Evolutionary conservation across 768 basidiomycete genomes (phyloP).

Genomic region (Paxillus rubicundulus): DNA sequence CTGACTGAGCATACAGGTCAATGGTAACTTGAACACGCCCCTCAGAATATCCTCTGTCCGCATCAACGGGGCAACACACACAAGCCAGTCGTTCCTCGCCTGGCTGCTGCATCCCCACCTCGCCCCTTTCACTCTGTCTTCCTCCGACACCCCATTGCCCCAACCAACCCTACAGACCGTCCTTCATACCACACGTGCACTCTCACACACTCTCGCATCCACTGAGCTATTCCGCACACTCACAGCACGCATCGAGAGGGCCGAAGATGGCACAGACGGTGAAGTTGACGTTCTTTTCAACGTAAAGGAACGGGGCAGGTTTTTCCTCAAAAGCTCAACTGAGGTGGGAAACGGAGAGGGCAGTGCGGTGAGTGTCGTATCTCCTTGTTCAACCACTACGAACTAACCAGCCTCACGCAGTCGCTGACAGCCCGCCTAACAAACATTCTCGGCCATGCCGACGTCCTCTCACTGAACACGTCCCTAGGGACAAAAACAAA

Average conservation of each 20-base stretch:
- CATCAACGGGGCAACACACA: slow-evolving; percentile 72
- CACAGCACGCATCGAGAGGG: slow-evolving; percentile 59
- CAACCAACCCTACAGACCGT: slow-evolving; percentile 55
- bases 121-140: slow-evolving; percentile 12
- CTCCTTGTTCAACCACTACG: background rate
- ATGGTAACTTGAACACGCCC: slow-evolving; percentile 41
- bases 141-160: slow-evolving; percentile 8
- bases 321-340: slow-evolving; percentile 78
- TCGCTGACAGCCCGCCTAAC: slow-evolving; percentile 77
- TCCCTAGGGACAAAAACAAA: slow-evolving; percentile 87
- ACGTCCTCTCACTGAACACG: slow-evolving; percentile 78
- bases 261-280: slow-evolving; percentile 48
- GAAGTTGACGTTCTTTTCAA: slow-evolving; percentile 83
- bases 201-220: slow-evolving; percentile 63
- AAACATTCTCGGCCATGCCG: slow-evolving; percentile 91
- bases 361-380: slow-evolving; percentile 64
- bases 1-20: background rate
- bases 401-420: slow-evolving; percentile 35
- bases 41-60: slow-evolving; percentile 74
- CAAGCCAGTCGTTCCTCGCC: slow-evolving; percentile 78
- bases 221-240: slow-evolving; percentile 78
- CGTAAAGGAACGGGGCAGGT: slow-evolving; percentile 71
- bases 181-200: slow-evolving; percentile 63
- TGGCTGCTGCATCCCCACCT: slow-evolving; percentile 72
- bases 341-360: slow-evolving; percentile 94